Evolutionary conservation across 371 early-diverging fungal genomes (phyloP).

Genomic region (Mucor indicus): DNA sequence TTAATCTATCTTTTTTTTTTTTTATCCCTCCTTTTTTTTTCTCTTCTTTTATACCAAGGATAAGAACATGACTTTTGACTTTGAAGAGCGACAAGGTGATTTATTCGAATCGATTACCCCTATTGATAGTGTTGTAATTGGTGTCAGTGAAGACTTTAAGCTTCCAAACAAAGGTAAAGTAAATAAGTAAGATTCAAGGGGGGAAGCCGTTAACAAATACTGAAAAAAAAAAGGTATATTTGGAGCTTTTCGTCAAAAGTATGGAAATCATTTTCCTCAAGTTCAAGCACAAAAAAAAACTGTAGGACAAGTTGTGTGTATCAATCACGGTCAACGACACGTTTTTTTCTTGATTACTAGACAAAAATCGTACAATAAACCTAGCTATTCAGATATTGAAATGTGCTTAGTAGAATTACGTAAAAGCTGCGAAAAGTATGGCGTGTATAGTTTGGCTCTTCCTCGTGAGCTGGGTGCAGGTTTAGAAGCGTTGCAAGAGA

Average conservation of each 20-base stretch:
- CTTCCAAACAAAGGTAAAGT: conserved; percentile 26
- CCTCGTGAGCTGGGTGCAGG: conserved; percentile 27
- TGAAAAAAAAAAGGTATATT: conserved; percentile 10
- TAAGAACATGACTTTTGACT: conserved; percentile 47
- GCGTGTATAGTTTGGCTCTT: conserved; percentile 22
- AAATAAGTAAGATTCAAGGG: background rate
- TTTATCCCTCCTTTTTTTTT: conserved; percentile 1
- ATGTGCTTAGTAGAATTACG: conserved; percentile 25
- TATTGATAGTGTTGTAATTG: conserved; percentile 22
- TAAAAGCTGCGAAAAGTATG: conserved; percentile 22
- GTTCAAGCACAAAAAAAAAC: conserved; percentile 27
- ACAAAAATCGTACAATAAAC: conserved; percentile 27
- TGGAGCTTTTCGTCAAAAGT: conserved; percentile 20
- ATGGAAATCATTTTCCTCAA: conserved; percentile 16
- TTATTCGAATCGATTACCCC: conserved; percentile 21
- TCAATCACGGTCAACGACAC: conserved; percentile 14
- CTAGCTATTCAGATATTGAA: conserved; percentile 26
- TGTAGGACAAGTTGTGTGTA: conserved; percentile 27
- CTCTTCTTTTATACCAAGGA: conserved; percentile 8
- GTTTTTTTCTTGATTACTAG: conserved; percentile 30
- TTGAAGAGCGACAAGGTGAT: conserved; percentile 33
- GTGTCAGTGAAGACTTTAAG: conserved; percentile 30
- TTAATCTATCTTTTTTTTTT: conserved; percentile 6
- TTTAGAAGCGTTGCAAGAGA: conserved; percentile 27
- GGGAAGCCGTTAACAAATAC: background rate